These are phyloP conservation scores for Aspergillus pseudoterreus DNA, from an alignment of 2,329 filamentous ascomycete species.

Conservation along the genomic window DNA sequence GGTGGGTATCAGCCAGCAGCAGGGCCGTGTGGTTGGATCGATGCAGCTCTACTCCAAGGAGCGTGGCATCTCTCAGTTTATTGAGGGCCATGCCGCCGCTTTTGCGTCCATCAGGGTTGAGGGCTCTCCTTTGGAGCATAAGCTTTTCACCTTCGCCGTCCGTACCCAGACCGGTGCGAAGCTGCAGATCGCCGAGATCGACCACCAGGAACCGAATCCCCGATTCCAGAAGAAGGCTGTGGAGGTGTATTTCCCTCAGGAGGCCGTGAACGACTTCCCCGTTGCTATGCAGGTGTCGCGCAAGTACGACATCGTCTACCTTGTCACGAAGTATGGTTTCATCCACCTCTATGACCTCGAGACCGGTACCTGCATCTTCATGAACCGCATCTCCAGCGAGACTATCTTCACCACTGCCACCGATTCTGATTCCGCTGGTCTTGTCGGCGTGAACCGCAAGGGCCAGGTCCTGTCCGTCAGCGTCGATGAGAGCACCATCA, in stretches of 20 bases:
- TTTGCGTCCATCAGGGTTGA: conserved; percentile 89
- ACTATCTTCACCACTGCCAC: conserved; percentile 94
- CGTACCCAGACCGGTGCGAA: conserved; percentile 86
- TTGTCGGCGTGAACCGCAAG: conserved; percentile 94
- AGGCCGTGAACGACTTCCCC: conserved; percentile 95
- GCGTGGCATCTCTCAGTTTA: conserved; percentile 93
- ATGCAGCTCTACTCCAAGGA: conserved; percentile 98
- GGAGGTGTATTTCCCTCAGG: conserved; percentile 94
- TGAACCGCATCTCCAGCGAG: conserved; percentile 99
- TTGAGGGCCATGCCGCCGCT: conserved; percentile 93
- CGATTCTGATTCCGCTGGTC: conserved; percentile 78
- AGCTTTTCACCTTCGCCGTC: conserved; percentile 95
- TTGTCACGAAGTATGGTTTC: conserved; percentile 98
- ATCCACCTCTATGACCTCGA: conserved; percentile 98
- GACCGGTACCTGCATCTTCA: conserved; percentile 92
- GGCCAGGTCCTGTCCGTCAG: conserved; percentile 93
- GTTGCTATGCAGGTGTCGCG: conserved; percentile 96
- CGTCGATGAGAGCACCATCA: conserved; percentile 85
- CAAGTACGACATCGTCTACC: conserved; percentile 94
- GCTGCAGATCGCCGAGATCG: conserved; percentile 95
- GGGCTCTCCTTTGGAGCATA: conserved; percentile 83
- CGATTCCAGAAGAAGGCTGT: conserved; percentile 93
- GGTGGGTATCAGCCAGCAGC: conserved; percentile 90
- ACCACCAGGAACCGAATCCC: conserved; percentile 85
- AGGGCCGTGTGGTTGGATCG: conserved; percentile 87